phyloP scores from a whole-genome alignment of 2,329 filamentous ascomycete genomes.

The Colletotrichum godetiae region DNA sequence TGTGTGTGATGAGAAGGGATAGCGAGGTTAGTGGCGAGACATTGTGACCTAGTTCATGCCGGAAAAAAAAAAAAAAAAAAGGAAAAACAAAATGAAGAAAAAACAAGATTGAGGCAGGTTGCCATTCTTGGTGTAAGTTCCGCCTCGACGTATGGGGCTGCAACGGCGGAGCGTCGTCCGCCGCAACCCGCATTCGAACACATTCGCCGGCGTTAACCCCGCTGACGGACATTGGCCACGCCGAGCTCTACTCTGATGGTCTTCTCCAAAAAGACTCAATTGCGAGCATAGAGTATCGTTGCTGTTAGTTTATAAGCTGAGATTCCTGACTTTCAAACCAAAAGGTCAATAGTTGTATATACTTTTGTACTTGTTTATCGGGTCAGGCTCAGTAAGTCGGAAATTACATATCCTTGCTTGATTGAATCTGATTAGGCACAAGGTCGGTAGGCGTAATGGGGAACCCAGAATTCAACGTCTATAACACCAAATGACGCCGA shows the following conservation, averaged over 20 bases:
- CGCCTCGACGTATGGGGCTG: slow-evolving; percentile 22
- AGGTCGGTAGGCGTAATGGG: background rate
- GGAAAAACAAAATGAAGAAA: background rate
- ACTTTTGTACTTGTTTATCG: background rate
- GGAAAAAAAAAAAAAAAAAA: background rate
- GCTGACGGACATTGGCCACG: slow-evolving; percentile 1
- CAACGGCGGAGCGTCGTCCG: slow-evolving; percentile 25
- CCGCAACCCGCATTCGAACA: slow-evolving; percentile 31
- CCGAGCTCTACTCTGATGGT: background rate
- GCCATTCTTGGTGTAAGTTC: background rate
- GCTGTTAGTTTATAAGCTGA: background rate
- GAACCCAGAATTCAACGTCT: background rate
- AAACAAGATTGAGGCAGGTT: background rate
- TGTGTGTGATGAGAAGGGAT: background rate
- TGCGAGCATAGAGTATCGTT: background rate
- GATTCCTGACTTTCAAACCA: background rate
- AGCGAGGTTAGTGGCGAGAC: background rate
- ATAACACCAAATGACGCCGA: background rate
- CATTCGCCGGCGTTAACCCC: slow-evolving; percentile 2
- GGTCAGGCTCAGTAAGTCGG: background rate
- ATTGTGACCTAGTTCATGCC: background rate
- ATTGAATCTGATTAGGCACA: background rate
- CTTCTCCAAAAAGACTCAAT: background rate
- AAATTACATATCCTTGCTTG: background rate
- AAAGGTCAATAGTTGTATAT: background rate